Evolutionary conservation across 441 rosid species (phyloP).

Genomic region (Adansonia gregorii): DNA sequence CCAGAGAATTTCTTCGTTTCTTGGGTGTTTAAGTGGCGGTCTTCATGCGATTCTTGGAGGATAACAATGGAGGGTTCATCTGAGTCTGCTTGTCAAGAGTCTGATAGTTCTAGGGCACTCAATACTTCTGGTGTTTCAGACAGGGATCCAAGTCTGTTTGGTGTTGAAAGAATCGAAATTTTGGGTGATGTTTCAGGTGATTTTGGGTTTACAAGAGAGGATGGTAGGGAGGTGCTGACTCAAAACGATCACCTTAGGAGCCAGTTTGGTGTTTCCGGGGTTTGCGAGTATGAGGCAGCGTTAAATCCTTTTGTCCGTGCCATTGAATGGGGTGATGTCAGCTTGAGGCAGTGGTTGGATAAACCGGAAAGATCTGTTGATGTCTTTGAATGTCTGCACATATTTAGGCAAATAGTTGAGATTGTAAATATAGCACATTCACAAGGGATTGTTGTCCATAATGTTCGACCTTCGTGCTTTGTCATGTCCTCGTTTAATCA

Average conservation of each 20-base stretch:
- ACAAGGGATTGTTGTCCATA: conserved; percentile 76
- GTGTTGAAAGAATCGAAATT: conserved; percentile 37
- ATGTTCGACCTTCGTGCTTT: conserved; percentile 89
- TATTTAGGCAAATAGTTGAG: conserved; percentile 84
- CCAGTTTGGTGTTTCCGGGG: conserved; percentile 55
- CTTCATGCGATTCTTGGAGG: conserved; percentile 58
- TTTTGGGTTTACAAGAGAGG: conserved; percentile 47
- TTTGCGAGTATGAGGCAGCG: conserved; percentile 55
- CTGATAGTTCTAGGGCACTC: conserved; percentile 63
- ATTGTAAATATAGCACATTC: conserved; percentile 85
- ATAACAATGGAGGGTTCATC: conserved; percentile 82
- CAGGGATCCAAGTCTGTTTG: conserved; percentile 47
- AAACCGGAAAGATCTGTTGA: conserved; percentile 68
- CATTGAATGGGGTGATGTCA: conserved; percentile 75
- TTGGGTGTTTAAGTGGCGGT: conserved; percentile 36
- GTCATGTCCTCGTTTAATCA: conserved; percentile 82
- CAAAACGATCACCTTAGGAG: conserved; percentile 52
- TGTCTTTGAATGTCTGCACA: conserved; percentile 78
- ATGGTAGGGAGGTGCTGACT: conserved; percentile 49
- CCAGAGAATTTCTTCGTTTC: conserved; percentile 37
- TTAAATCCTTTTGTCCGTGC: conserved; percentile 56
- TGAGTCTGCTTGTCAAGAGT: conserved; percentile 63
- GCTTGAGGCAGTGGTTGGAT: conserved; percentile 94
- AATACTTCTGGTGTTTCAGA: conserved; percentile 60
- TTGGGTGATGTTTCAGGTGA: conserved; percentile 34